Evolutionary conservation across 169 alveolate species (phyloP), one percentile per base, ranked within the genome.

Genomic region (Eimeria falciformis): DNA sequence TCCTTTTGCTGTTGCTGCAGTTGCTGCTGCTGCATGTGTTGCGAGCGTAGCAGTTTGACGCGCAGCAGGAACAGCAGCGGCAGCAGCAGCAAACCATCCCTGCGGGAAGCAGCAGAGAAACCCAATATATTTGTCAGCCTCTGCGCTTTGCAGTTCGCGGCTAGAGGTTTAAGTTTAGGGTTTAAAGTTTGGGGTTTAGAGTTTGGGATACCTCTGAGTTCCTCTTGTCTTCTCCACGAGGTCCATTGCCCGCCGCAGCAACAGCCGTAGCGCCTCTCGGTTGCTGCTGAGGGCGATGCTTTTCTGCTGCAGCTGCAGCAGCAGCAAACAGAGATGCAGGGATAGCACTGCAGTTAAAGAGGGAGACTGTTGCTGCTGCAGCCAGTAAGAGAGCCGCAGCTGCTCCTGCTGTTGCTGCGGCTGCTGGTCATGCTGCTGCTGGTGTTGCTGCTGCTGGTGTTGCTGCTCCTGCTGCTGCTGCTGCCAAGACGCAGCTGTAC

Each of bases 221-320:
- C 69, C 86, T 47, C 47, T 43, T 2, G 86, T 77, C 86, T 77
- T 77, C 23, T 47, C 37, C 50, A 43, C 9, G n/a, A 46, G 45
- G 21, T 77, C 68, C 86, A 77, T 25, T 29, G 69, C 47, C 6
- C 45, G 46, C 29, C 66, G 37, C 47, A 77, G 86, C 86, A 77
- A 66, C 68, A 77, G 69, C 50, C 86, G 86, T 29, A 77, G 66
- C 29, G 86, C 86, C 68, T 77, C 86, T 77, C 86, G 29, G 86
- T 47, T 77, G 86, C 86, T 77, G 66, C 68, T 11, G 66, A 23
- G 25, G 21, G 47, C 43, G 40, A 77, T 17, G 4, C 29, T 77
- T 25, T 77, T 62, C 69, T 43, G 66, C 86, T 77, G 86, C 86
- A 77, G 86, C 86, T 77, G 86, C 86, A 46, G 86, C 86, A 46